A percentile compares a stretch with the other conserved stretches of the same genome.
Evolutionary conservation across 176 grass and related monocot genomes (phyloP).

Genomic region (Saccharum spontaneum): DNA sequence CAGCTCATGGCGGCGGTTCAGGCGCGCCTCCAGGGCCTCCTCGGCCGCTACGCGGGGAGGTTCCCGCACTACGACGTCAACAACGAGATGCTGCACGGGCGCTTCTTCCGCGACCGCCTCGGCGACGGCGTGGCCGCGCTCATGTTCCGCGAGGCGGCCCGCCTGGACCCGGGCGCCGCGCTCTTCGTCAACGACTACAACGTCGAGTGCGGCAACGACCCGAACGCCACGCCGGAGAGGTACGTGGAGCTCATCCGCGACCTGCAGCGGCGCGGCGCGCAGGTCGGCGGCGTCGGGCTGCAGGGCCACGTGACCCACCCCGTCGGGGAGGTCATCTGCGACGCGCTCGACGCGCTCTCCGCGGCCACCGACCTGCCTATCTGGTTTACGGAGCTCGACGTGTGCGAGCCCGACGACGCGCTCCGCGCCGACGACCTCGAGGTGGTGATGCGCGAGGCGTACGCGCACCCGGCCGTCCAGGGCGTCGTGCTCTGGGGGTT

Average conservation of each 20-base stretch:
- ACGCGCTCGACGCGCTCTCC: slow-evolving; percentile 40
- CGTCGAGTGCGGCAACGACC: slow-evolving; percentile 51
- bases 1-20: neutral
- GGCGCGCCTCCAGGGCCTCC: slow-evolving; percentile 20
- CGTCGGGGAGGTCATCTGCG: slow-evolving; percentile 41
- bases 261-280: slow-evolving; percentile 38
- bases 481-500: slow-evolving; percentile 66
- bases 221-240: slow-evolving; percentile 40
- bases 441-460: slow-evolving; percentile 63
- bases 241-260: slow-evolving; percentile 34
- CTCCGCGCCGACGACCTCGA: slow-evolving; percentile 70
- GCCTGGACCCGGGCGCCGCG: neutral
- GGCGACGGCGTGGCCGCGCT: slow-evolving; percentile 12
- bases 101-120: slow-evolving; percentile 46
- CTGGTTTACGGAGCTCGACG: slow-evolving; percentile 75
- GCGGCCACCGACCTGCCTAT: slow-evolving; percentile 34
- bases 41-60: slow-evolving; percentile 22
- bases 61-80: slow-evolving; percentile 72
- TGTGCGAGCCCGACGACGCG: slow-evolving; percentile 38
- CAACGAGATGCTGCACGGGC: slow-evolving; percentile 63
- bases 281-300: slow-evolving; percentile 41
- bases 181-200: slow-evolving; percentile 71
- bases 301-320: slow-evolving; percentile 48
- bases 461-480: slow-evolving; percentile 58
- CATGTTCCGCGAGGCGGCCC: slow-evolving; percentile 40